phyloP scores from a whole-genome alignment of 73 alveolate genomes.

The Paramecium tetraurelia region DNA sequence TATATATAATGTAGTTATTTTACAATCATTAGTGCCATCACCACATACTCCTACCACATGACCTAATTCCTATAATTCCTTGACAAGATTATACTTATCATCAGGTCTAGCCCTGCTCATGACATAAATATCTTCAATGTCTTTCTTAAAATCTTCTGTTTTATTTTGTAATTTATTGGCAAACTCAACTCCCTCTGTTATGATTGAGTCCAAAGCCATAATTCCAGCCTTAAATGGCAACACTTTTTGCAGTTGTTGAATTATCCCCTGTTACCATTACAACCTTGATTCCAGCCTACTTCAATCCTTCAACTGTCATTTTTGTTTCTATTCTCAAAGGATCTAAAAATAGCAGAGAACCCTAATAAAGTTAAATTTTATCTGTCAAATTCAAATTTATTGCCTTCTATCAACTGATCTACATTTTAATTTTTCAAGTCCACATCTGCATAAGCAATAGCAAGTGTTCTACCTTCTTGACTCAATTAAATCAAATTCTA shows the following conservation, averaged over 20 bases:
- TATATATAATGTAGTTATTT: not conserved
- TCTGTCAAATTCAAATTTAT: conserved; percentile 65
- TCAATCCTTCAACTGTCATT: conserved; percentile 71
- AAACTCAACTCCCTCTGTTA: conserved; percentile 78
- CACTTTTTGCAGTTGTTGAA: conserved; percentile 77
- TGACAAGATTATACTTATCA: conserved; percentile 88
- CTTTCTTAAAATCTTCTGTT: conserved; percentile 36
- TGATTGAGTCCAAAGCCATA: conserved; percentile 29
- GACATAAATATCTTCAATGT: conserved; percentile 71
- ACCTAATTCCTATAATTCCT: conserved; percentile 81
- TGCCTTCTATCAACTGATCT: conserved; percentile 48
- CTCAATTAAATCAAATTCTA: conserved; percentile 68
- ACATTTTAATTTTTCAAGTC: conserved; percentile 55
- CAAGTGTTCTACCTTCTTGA: conserved; percentile 60
- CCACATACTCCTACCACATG: conserved; percentile 95
- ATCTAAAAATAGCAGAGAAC: conserved; percentile 75
- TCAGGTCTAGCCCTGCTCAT: conserved; percentile 91
- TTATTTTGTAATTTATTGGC: conserved; percentile 63
- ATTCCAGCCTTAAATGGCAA: conserved; percentile 84
- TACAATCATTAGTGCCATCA: conserved; percentile 70
- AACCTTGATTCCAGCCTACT: conserved; percentile 86
- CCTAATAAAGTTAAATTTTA: conserved; percentile 68
- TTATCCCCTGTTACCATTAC: conserved; percentile 93
- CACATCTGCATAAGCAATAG: conserved; percentile 63
- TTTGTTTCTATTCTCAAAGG: conserved; percentile 80